These are phyloP conservation scores for Dryadomyces quercivorus DNA, from an alignment of 2,329 filamentous ascomycete species.

Conservation along the genomic window DNA sequence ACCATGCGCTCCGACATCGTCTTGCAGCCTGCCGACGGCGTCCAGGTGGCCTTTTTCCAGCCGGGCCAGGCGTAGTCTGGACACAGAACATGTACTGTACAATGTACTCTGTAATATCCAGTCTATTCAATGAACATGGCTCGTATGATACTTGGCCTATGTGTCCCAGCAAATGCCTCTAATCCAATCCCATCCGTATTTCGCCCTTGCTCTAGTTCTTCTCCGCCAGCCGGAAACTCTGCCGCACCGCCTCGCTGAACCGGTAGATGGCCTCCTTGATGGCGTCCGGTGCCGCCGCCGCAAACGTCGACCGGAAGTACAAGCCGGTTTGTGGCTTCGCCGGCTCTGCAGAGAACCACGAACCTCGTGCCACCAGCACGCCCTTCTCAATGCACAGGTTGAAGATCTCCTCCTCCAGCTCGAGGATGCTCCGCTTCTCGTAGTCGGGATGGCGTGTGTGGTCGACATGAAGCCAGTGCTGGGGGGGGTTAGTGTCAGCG, in stretches of 20 bases:
- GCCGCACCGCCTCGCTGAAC: conserved; percentile 62
- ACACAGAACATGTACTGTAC: not conserved
- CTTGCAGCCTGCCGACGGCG: conserved; percentile 45
- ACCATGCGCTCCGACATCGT: conserved; percentile 47
- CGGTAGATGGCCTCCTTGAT: conserved; percentile 62
- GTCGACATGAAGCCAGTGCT: conserved; percentile 65
- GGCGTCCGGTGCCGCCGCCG: conserved; percentile 59
- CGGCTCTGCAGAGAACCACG: conserved; percentile 78
- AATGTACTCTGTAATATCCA: not conserved
- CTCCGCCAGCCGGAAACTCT: conserved; percentile 29
- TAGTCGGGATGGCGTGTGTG: conserved; percentile 52
- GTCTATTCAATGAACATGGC: not conserved
- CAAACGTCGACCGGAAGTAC: conserved; percentile 86
- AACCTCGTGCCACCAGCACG: conserved; percentile 71
- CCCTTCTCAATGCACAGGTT: conserved; percentile 60
- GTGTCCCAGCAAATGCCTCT: no score
- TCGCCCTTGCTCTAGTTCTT: no score
- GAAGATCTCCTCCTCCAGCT: conserved; percentile 83
- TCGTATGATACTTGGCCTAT: not conserved
- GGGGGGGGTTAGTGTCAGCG: not conserved
- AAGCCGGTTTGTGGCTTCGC: conserved; percentile 48
- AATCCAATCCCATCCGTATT: no score
- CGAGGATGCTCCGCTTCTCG: conserved; percentile 37
- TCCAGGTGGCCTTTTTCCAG: conserved; percentile 44
- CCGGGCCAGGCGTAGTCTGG: conserved; percentile 18